Percentiles rank a stretch among this genome's conserved stretches.
Evolutionary conservation across 2,329 filamentous ascomycete genomes (phyloP).

Genomic region (Fusarium albidum): DNA sequence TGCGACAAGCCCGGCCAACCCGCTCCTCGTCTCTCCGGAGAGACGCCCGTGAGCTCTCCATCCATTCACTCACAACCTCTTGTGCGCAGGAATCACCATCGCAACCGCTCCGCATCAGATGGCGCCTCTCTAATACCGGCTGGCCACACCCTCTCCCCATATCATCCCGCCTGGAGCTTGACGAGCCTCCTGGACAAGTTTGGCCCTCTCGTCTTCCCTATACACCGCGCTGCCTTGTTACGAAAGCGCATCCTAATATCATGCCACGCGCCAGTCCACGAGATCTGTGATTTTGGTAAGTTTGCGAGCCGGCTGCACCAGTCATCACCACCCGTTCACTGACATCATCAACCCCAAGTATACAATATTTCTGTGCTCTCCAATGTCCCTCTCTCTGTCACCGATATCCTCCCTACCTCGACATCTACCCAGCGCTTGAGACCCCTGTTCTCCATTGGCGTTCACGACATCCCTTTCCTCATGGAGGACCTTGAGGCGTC

Average conservation of each 20-base stretch:
- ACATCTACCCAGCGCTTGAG: constrained; percentile 72
- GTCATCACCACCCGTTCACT: neutral
- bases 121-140: constrained; percentile 65
- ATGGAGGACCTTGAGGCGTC: constrained; percentile 65
- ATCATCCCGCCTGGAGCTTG: constrained; percentile 88
- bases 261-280: constrained; percentile 84
- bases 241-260: constrained; percentile 90
- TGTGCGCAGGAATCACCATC: constrained; percentile 55
- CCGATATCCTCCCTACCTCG: constrained; percentile 71
- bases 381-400: constrained; percentile 80
- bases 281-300: constrained; percentile 88
- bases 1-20: constrained; percentile 49
- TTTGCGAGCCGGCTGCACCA: neutral
- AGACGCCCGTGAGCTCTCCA: constrained; percentile 63
- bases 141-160: constrained; percentile 74
- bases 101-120: constrained; percentile 69
- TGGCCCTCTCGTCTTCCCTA: constrained; percentile 89
- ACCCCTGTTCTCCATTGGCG: constrained; percentile 90
- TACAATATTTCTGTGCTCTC: constrained; percentile 95
- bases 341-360: constrained; percentile 61
- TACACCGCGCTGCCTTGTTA: constrained; percentile 86
- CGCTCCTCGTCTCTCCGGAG: constrained; percentile 46
- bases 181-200: constrained; percentile 80
- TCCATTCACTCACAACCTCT: constrained; percentile 45
- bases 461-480: constrained; percentile 89